Evolutionary conservation across 805 yeast genomes (phyloP).

Genomic region (Pichia thaimueangensis): DNA sequence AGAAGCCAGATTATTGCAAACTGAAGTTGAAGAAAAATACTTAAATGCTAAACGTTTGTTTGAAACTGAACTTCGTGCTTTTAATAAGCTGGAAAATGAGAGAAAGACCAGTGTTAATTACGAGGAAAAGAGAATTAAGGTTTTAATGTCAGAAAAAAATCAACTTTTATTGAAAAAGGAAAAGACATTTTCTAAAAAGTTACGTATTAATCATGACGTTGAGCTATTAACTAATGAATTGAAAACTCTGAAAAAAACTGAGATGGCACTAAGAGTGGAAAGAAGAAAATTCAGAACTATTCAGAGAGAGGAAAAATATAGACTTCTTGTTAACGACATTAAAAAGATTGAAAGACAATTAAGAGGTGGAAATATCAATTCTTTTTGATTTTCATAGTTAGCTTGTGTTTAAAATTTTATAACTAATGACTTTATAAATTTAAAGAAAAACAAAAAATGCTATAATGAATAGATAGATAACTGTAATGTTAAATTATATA

Average conservation of each 20-base stretch:
- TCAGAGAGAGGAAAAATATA: slow-evolving; percentile 23
- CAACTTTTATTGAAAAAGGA: slow-evolving; percentile 30
- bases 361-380: background rate
- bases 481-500: too few relatives aligned
- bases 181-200: slow-evolving; percentile 26
- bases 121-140: slow-evolving; percentile 19
- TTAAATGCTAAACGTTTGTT: slow-evolving; percentile 32
- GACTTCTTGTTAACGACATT: slow-evolving; percentile 20
- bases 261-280: slow-evolving; percentile 19
- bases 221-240: slow-evolving; percentile 21
- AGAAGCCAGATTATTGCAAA: slow-evolving; percentile 30
- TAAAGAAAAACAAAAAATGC: background rate
- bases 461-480: too few relatives aligned
- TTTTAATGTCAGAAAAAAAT: slow-evolving; percentile 26
- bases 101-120: slow-evolving; percentile 22
- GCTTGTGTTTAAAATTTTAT: background rate
- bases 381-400: background rate
- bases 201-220: slow-evolving; percentile 25
- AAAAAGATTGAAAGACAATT: slow-evolving; percentile 5
- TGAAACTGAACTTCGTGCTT: slow-evolving; percentile 31
- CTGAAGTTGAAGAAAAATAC: slow-evolving; percentile 34
- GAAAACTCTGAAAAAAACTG: slow-evolving; percentile 21
- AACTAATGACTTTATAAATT: background rate
- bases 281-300: slow-evolving; percentile 19
- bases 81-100: slow-evolving; percentile 28